These are phyloP conservation scores for Pichia terricola DNA, from an alignment of 1,139 yeast genomes.

Conservation along the genomic window DNA sequence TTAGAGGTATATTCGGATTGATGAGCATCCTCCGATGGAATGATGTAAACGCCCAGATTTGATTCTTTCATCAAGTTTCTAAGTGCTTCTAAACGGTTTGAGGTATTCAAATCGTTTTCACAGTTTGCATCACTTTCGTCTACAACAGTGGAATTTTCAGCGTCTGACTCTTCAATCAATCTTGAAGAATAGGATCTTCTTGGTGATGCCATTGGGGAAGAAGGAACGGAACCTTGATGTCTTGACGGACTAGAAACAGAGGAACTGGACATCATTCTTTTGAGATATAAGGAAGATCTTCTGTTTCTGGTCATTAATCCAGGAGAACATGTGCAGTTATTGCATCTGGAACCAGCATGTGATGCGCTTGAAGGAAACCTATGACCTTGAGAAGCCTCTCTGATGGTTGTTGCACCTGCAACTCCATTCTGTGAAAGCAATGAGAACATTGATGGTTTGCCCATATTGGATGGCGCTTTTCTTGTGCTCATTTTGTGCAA, in stretches of 20 bases:
- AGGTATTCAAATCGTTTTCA: constrained; percentile 22
- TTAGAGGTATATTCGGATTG: constrained; percentile 82
- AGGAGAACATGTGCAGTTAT: constrained; percentile 75
- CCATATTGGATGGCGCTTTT: constrained; percentile 4
- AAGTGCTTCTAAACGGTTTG: constrained; percentile 45
- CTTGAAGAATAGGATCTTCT: neutral
- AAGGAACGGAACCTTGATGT: neutral
- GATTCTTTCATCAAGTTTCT: constrained; percentile 56
- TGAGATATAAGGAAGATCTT: constrained; percentile 32
- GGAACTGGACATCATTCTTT: constrained; percentile 24
- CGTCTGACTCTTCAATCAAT: neutral
- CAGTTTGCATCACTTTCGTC: constrained; percentile 1
- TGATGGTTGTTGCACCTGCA: constrained; percentile 25
- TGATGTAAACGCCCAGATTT: constrained; percentile 66
- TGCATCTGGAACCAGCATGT: constrained; percentile 36
- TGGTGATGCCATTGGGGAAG: constrained; percentile 13
- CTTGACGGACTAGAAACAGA: neutral
- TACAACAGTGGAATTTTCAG: constrained; percentile 1
- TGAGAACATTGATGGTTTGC: constrained; percentile 28
- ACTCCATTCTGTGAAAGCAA: constrained; percentile 23
- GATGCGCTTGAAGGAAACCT: constrained; percentile 8
- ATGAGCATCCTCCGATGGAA: constrained; percentile 92
- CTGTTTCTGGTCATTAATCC: constrained; percentile 62
- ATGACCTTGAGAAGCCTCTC: constrained; percentile 17
- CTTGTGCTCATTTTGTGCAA: neutral